Evolutionary conservation across 768 basidiomycete species (phyloP).

Genomic region (Lactifluus volemus): DNA sequence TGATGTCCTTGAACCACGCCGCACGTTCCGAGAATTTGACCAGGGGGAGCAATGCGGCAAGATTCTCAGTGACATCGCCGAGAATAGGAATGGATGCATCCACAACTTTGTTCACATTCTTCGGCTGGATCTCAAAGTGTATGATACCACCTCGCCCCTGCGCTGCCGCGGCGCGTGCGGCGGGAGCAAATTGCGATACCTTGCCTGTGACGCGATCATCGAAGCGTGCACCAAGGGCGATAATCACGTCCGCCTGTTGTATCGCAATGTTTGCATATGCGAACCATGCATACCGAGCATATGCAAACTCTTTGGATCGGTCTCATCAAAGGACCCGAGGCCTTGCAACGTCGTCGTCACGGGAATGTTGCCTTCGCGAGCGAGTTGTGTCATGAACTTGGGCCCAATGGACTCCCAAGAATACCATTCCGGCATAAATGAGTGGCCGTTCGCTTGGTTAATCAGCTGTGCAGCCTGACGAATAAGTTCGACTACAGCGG

Average conservation of each 20-base stretch:
- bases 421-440: constrained; percentile 89
- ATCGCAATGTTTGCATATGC: constrained; percentile 96
- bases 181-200: constrained; percentile 83
- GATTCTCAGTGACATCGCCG: constrained; percentile 83
- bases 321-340: constrained; percentile 92
- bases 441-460: constrained; percentile 87
- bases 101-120: constrained; percentile 99
- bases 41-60: constrained; percentile 74
- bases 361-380: constrained; percentile 85
- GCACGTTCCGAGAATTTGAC: constrained; percentile 55
- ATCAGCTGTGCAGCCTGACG: constrained; percentile 82
- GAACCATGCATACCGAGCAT: constrained; percentile 99
- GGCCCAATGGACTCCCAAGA: constrained; percentile 73
- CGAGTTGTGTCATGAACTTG: constrained; percentile 65
- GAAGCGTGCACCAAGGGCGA: constrained; percentile 92
- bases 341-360: constrained; percentile 96
- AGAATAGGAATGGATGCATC: constrained; percentile 90
- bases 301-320: constrained; percentile 74
- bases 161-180: constrained; percentile 75
- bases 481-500: constrained; percentile 53
- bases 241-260: constrained; percentile 95
- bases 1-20: constrained; percentile 80
- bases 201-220: constrained; percentile 98
- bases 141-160: constrained; percentile 93
- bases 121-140: constrained; percentile 97